Evolutionary conservation across 1,139 yeast genomes (phyloP).

Genomic region (Hansenula lynferdii): DNA sequence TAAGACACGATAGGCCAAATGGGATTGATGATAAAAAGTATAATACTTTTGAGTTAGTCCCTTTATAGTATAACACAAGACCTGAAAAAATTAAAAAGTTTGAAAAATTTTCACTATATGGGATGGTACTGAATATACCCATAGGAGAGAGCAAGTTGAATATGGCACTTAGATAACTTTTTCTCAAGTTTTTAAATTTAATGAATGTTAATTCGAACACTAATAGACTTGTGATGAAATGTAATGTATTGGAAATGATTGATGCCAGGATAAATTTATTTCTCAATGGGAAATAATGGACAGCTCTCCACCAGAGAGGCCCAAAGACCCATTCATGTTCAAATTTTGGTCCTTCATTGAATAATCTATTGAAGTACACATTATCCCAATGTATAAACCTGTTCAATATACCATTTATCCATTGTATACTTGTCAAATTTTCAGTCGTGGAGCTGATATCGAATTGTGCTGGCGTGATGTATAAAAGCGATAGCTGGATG

Average conservation of each 20-base stretch:
- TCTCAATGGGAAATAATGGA: slow-evolving; percentile 24
- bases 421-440: background rate
- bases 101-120: slow-evolving; percentile 76
- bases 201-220: slow-evolving; percentile 45
- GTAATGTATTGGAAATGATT: slow-evolving; percentile 42
- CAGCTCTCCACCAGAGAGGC: slow-evolving; percentile 63
- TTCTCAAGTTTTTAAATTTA: slow-evolving; percentile 28
- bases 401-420: slow-evolving; percentile 23
- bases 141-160: slow-evolving; percentile 67
- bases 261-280: slow-evolving; percentile 39
- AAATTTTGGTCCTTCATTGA: slow-evolving; percentile 42
- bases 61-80: slow-evolving; percentile 1
- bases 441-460: slow-evolving; percentile 25
- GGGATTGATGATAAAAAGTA: slow-evolving; percentile 55
- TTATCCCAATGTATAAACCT: slow-evolving; percentile 80
- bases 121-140: slow-evolving; percentile 70
- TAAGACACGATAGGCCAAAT: slow-evolving; percentile 52
- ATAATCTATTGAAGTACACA: slow-evolving; percentile 65
- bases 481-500: slow-evolving; percentile 34
- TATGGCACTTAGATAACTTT: slow-evolving; percentile 34
- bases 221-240: slow-evolving; percentile 43
- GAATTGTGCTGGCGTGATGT: slow-evolving; percentile 40
- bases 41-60: slow-evolving; percentile 1
- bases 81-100: slow-evolving; percentile 63
- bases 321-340: slow-evolving; percentile 94